Evolutionary conservation across 2,329 filamentous ascomycete species (phyloP).

Genomic region (Aspergillus ibericus): DNA sequence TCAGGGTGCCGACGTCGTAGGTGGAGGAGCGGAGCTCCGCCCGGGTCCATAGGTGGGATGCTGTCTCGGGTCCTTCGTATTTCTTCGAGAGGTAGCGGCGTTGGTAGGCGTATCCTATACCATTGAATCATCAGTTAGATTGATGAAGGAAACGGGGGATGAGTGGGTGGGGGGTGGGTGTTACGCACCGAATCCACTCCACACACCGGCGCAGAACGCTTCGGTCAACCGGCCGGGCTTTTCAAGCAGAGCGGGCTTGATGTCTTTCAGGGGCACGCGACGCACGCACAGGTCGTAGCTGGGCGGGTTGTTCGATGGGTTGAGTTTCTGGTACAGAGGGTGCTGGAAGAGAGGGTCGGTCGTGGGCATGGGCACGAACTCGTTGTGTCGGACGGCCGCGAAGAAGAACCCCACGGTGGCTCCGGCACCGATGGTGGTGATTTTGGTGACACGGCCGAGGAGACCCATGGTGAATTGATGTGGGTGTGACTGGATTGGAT

Average conservation of each 20-base stretch:
- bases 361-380: constrained; percentile 58
- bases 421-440: constrained; percentile 48
- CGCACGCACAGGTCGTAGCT: constrained; percentile 66
- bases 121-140: not conserved
- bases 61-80: constrained; percentile 57
- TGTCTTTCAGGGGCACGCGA: constrained; percentile 61
- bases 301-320: constrained; percentile 62
- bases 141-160: not conserved
- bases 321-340: constrained; percentile 58
- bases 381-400: constrained; percentile 57
- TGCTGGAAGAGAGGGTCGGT: constrained; percentile 63
- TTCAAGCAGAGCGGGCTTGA: constrained; percentile 65
- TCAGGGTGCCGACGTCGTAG: constrained; percentile 61
- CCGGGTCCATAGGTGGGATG: constrained; percentile 59
- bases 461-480: constrained; percentile 51
- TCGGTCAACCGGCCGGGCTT: constrained; percentile 61
- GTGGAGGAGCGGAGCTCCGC: constrained; percentile 55
- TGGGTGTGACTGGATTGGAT: not conserved
- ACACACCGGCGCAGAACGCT: constrained; percentile 67
- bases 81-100: constrained; percentile 60
- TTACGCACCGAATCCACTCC: constrained; percentile 62
- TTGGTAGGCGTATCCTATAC: constrained; percentile 53
- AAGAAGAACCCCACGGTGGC: constrained; percentile 55
- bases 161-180: not conserved
- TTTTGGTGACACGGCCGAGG: constrained; percentile 46